Conservation (phyloP, 1,284 basidiomycete genomes). For the Fomes fomentarius region DNA sequence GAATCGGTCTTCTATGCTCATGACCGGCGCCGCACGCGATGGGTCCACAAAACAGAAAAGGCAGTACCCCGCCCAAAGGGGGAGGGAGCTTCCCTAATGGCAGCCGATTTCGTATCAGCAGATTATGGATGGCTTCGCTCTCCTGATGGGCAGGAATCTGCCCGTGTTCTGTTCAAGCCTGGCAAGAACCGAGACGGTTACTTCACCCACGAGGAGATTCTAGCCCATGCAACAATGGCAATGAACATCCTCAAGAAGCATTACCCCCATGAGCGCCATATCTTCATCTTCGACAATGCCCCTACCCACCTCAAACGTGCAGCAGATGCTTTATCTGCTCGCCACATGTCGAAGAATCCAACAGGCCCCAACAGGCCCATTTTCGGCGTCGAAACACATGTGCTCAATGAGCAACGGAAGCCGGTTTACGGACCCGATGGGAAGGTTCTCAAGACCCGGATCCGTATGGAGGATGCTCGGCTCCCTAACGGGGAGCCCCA, state of each 20-base stretch:
- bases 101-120: slow-evolving; percentile 44
- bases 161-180: slow-evolving; percentile 25
- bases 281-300: slow-evolving; percentile 39
- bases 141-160: slow-evolving; percentile 23
- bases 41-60: slow-evolving; percentile 12
- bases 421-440: too few relatives aligned
- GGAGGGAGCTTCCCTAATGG: slow-evolving; percentile 35
- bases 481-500: slow-evolving; percentile 33
- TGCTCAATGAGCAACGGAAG: slow-evolving; percentile 26
- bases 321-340: slow-evolving; percentile 31
- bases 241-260: slow-evolving; percentile 32
- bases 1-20: slow-evolving; percentile 23
- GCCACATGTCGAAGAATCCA: slow-evolving; percentile 27
- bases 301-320: slow-evolving; percentile 35
- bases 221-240: slow-evolving; percentile 31
- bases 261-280: slow-evolving; percentile 29
- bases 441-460: slow-evolving; percentile 30
- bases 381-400: not conserved
- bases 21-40: slow-evolving; percentile 11
- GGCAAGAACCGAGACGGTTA: slow-evolving; percentile 38
- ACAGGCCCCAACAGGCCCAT: too few relatives aligned
- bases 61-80: slow-evolving; percentile 14
- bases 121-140: slow-evolving; percentile 41
- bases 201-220: slow-evolving; percentile 34
- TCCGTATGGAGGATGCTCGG: slow-evolving; percentile 33